Evolutionary conservation across 2,329 filamentous ascomycete genomes (phyloP), one percentile per base, ranked within the genome.

Genomic region (Monilinia vaccinii-corymbosi): DNA sequence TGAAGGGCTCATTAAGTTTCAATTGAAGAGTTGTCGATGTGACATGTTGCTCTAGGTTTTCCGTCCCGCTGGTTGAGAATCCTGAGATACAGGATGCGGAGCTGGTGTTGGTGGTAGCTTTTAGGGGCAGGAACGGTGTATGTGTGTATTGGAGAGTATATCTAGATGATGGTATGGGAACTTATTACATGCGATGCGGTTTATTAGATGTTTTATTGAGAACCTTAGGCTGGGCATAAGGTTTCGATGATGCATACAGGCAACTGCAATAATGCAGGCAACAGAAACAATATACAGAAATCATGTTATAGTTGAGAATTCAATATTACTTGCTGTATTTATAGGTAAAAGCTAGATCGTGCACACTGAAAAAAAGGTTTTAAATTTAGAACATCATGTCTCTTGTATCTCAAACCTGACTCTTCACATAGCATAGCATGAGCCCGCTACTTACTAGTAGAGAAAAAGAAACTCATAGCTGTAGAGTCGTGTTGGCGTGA

Each of bases 31-130:
- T 59, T 61, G 3, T 61, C 56, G 6, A 69, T 45, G 11, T 51
- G 42, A 46, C 67, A 69, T 10, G 56, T 65, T 18, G 67, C 66
- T 58, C 68, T 65, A 1, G 65, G 65, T 13, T 21, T 61, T 36
- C 53, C 62, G 36, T 68, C 65, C 3, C 51, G 62, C 23, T 58
- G 48, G n/a, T 63, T 36, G 1, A 25, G 28, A 42, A 57, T 13
- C 48, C 67, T 50, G 67, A 62, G 16, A 65, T 46, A n/a, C 64
- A 65, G 23, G 63, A 63, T 36, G 63, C 62, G 18, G 57, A 45
- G 4, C 45, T 58, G 2, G 56, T 51, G 8, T 45, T 45, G 49
- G 25, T 28, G 21, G 14, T 49, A 4, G n/a, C 36, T 40, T 8
- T 57, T 23, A 28, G 55, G 14, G 18, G 38, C 4, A 16, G 38